These are phyloP conservation scores for Xylariaceae sp. DNA, from an alignment of 2,329 filamentous ascomycete genomes.

Conservation along the genomic window DNA sequence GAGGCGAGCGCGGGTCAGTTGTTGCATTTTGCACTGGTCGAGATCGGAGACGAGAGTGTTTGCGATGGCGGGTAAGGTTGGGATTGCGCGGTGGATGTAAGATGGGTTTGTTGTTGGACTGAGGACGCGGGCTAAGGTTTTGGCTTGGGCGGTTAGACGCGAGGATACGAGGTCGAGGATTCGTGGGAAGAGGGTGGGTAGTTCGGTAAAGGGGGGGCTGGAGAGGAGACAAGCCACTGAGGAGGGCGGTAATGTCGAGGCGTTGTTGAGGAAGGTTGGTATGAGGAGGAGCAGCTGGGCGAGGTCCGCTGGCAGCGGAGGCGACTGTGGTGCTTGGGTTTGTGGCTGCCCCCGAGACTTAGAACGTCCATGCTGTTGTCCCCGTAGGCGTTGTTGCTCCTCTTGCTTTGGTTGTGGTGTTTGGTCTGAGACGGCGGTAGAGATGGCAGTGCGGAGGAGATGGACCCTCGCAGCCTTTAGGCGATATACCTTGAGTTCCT, in stretches of 20 bases:
- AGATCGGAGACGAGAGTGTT: slow-evolving; percentile 37
- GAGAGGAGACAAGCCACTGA: slow-evolving; percentile 45
- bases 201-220: slow-evolving; percentile 45
- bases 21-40: slow-evolving; percentile 16
- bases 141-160: slow-evolving; percentile 47
- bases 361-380: slow-evolving; percentile 23
- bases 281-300: slow-evolving; percentile 54
- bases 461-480: slow-evolving; percentile 46
- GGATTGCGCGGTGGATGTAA: slow-evolving; percentile 55
- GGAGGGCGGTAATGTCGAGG: slow-evolving; percentile 35
- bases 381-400: slow-evolving; percentile 26
- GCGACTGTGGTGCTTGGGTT: slow-evolving; percentile 18
- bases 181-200: slow-evolving; percentile 46
- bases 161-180: slow-evolving; percentile 47
- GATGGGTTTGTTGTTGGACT: slow-evolving; percentile 51
- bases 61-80: slow-evolving; percentile 43
- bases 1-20: slow-evolving; percentile 40
- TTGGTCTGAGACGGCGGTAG: slow-evolving; percentile 37
- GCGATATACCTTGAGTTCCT: slow-evolving; percentile 50
- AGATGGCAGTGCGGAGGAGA: slow-evolving; percentile 49
- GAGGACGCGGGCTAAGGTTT: slow-evolving; percentile 45
- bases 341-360: slow-evolving; percentile 25
- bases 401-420: slow-evolving; percentile 3
- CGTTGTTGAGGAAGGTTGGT: slow-evolving; percentile 43
- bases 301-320: slow-evolving; percentile 40